Evolutionary conservation across 1,139 yeast genomes (phyloP).

Genomic region (Debaryomyces psychrophilus): DNA sequence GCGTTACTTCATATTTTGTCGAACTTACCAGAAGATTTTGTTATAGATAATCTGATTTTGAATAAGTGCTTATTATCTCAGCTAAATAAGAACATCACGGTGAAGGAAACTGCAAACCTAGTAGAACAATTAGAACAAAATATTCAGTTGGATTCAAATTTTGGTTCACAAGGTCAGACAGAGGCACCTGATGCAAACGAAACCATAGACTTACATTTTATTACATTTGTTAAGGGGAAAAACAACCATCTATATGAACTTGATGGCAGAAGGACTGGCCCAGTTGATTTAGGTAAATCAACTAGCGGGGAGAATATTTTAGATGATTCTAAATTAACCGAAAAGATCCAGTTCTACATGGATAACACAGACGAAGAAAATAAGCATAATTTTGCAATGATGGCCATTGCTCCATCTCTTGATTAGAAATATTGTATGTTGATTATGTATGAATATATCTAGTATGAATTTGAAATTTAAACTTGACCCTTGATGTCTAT

Average conservation of each 20-base stretch:
- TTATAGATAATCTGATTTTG: slow-evolving; percentile 39
- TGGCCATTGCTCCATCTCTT: slow-evolving; percentile 64
- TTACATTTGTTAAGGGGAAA: slow-evolving; percentile 65
- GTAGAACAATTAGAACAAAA: slow-evolving; percentile 57
- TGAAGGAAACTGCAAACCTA: slow-evolving; percentile 44
- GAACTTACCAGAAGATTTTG: slow-evolving; percentile 57
- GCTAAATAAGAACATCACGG: slow-evolving; percentile 23
- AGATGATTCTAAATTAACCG: slow-evolving; percentile 51
- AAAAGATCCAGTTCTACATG: slow-evolving; percentile 68
- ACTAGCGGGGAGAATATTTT: slow-evolving; percentile 49
- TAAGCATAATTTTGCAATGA: slow-evolving; percentile 63
- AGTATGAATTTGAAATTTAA: slow-evolving; percentile 48
- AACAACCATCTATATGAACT: slow-evolving; percentile 74
- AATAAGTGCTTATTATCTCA: slow-evolving; percentile 30
- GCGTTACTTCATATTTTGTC: slow-evolving; percentile 78
- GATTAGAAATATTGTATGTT: slow-evolving; percentile 26
- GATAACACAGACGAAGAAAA: slow-evolving; percentile 60
- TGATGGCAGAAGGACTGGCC: slow-evolving; percentile 87
- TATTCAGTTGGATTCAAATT: slow-evolving; percentile 55
- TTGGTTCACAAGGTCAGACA: slow-evolving; percentile 74
- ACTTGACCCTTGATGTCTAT: slow-evolving; percentile 94
- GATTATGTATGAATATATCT: slow-evolving; percentile 23
- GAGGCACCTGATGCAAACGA: slow-evolving; percentile 74
- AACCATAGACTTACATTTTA: slow-evolving; percentile 73
- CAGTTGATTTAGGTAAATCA: slow-evolving; percentile 60